Percentiles rank a stretch among this genome's conserved stretches.
Conservation (phyloP, 139 green algal genomes). For the Desmodesmus armatus region DNA sequence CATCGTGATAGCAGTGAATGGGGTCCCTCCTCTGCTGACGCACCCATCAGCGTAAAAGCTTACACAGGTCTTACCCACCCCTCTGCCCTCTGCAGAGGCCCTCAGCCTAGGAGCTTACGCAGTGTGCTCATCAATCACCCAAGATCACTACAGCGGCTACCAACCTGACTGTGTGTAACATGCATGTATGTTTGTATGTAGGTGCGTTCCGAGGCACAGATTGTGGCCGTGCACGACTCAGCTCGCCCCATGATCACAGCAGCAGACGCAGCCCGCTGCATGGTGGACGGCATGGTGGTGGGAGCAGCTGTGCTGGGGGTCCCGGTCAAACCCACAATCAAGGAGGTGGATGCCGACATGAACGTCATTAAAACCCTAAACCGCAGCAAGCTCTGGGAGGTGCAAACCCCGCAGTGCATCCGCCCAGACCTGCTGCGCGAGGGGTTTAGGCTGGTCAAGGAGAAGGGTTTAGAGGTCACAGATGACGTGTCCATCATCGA, state of each 20-base stretch:
- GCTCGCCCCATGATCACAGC: slow-evolving; percentile 87
- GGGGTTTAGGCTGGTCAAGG: slow-evolving; percentile 88
- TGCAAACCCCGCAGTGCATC: slow-evolving; percentile 98
- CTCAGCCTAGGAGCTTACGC: too few species aligned
- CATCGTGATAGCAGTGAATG: too few species aligned
- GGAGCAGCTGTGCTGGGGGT: slow-evolving; percentile 98
- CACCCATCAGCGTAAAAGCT: too few species aligned
- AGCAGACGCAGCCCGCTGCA: slow-evolving; percentile 64
- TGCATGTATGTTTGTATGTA: slow-evolving; percentile 39
- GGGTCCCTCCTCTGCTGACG: too few species aligned
- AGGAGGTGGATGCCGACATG: slow-evolving; percentile 81
- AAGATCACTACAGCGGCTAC: too few species aligned
- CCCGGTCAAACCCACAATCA: slow-evolving; percentile 97
- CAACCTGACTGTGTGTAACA: slow-evolving; percentile 3
- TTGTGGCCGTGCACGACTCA: slow-evolving; percentile 97
- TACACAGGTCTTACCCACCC: too few species aligned
- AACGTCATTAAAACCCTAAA: slow-evolving; percentile 92
- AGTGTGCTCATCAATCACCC: too few species aligned
- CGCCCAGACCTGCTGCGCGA: slow-evolving; percentile 80
- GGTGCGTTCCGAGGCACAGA: slow-evolving; percentile 52
- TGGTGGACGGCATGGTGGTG: slow-evolving; percentile 35
- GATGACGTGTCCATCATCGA: slow-evolving; percentile 99
- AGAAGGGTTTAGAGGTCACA: slow-evolving; percentile 90
- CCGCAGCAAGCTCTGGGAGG: slow-evolving; percentile 93
- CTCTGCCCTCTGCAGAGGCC: too few species aligned